Percentiles rank a stretch among this genome's conserved stretches.
Conservation (phyloP, 2,329 filamentous ascomycete genomes). For the Talaromyces islandicus region DNA sequence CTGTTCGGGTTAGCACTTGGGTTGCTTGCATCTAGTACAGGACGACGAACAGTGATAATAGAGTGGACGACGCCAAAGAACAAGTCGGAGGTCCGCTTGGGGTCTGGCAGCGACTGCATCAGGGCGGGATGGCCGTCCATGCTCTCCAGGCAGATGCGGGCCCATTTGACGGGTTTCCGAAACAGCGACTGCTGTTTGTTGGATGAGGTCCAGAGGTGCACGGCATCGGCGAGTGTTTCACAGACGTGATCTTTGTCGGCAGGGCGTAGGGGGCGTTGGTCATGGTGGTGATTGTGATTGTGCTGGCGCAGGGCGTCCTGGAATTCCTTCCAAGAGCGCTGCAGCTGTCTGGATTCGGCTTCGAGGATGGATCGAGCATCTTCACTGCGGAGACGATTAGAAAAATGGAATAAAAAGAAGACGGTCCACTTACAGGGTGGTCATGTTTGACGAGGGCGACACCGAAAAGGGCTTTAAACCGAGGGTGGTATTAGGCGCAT, state of each 20-base stretch:
- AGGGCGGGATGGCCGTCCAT: slow-evolving; percentile 22
- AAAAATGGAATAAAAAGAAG: too few relatives aligned
- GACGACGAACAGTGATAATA: slow-evolving; percentile 24
- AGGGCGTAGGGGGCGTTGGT: slow-evolving; percentile 21
- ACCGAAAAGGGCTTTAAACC: neutral
- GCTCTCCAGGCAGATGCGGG: slow-evolving; percentile 23
- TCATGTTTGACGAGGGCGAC: neutral
- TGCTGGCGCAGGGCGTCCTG: slow-evolving; percentile 20
- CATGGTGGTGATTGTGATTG: slow-evolving; percentile 5
- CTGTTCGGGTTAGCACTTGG: slow-evolving; percentile 12
- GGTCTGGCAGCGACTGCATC: slow-evolving; percentile 21
- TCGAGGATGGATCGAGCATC: slow-evolving; percentile 21
- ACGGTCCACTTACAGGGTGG: neutral
- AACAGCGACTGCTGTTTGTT: slow-evolving; percentile 20
- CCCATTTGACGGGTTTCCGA: slow-evolving; percentile 20
- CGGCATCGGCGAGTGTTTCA: slow-evolving; percentile 20
- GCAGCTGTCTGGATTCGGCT: slow-evolving; percentile 33
- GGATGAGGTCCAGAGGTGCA: slow-evolving; percentile 22
- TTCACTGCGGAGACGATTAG: neutral
- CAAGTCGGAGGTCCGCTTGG: slow-evolving; percentile 23
- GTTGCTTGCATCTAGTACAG: neutral
- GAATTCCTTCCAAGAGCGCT: slow-evolving; percentile 30
- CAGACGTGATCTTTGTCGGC: slow-evolving; percentile 22
- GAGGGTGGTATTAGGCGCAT: neutral
- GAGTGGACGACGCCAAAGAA: slow-evolving; percentile 32